Evolutionary conservation across 768 basidiomycete species (phyloP), one percentile per base, ranked within the genome.

Genomic region (Lentinula detonsa): DNA sequence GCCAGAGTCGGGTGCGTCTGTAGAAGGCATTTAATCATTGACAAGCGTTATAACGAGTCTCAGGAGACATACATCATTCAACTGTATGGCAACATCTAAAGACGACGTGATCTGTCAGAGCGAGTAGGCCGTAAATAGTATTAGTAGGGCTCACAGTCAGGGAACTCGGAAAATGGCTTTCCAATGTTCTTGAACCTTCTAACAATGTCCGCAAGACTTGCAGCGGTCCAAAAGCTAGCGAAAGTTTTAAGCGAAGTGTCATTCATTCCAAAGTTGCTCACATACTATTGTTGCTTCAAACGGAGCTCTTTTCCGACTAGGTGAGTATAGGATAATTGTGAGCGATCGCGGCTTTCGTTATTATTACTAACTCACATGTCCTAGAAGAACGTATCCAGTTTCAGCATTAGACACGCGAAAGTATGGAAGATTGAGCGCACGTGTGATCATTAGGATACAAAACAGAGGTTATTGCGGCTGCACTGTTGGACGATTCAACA

Each of bases 361-460:
- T 42, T 16, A 35, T 28, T 11, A 59, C 7, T 0, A 23, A 51
- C 81, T 69, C 71, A 85, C 82, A 84, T 6, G 78, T 74, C 37
- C 78, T 80, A 59, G 21, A 57, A 28, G 54, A 8, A 16, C 28
- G 35, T 11, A 43, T 23, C 21, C 15, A 50, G 8, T 6, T 48
- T 50, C n/a, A 42, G 7, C 33, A 58, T 62, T 46, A 15, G 45
- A 46, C 10, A 35, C 35, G 9, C 34, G 40, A 0, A 33, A 2
- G 49, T 6, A n/a, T 13, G 28, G 33, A 15, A 23, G 7, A 51
- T 37, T 15, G 16, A 65, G 79, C 77, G 71, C 69, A 80, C 73
- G 87, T 91, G 67, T 94, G 90, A 70, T 98, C 96, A 70, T 97
- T 96, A 31, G 96, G 97, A 75, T 99, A 98, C 35, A 98, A 79